Base-by-base conservation (phyloP, 148 eudicot species). In the Tetragonia tetragonoides region DNA sequence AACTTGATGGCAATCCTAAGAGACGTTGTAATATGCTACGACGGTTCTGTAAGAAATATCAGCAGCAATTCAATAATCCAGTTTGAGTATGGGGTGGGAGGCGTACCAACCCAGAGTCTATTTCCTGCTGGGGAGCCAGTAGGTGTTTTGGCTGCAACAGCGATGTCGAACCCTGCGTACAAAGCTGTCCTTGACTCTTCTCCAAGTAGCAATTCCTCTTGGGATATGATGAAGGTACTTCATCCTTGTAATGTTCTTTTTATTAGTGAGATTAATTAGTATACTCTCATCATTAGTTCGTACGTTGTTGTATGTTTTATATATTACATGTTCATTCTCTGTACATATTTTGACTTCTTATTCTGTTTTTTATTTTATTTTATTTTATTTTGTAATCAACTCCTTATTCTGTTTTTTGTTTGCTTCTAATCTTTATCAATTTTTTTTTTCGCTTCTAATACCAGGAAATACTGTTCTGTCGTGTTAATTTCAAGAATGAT, bases 141-240 rank as follows among this genome's bases (percentile, higher is more conserved):
- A 51, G 99, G 97, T 72, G 99, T 95, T 23, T 84, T 95, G 75
- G 99, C 99, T 79, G 99, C 99, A 61, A 95, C 99, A 44, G 97
- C 99, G 42, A 95, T 95, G 97, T 95, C 97, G 0, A 95, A 92
- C 88, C 99, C 99, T 76, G 99, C 99, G 40, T 95, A 95, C 74
- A 95, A 93, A 85, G 99, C 99, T 60, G 99, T 95, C 76, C 90
- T 95, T 57, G 99, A 95, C 70, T 95, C 99, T 72, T 92, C 99
- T 75, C 87, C 98, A 18, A 95, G 90, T 70, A 95, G 99, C 79
- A 95, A 91, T 74, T 84, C 87, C 44, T 91, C 99, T 15, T 95
- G 99, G 99, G 94, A 91, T 72, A 87, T 95, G 99, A 95, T 95
- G 99, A 95, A 95, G 99, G 99, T 95, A 89, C 24, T 59, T 14